Evolutionary conservation across 768 basidiomycete genomes (phyloP).

Genomic region (Pulveroboletus ravenelii): DNA sequence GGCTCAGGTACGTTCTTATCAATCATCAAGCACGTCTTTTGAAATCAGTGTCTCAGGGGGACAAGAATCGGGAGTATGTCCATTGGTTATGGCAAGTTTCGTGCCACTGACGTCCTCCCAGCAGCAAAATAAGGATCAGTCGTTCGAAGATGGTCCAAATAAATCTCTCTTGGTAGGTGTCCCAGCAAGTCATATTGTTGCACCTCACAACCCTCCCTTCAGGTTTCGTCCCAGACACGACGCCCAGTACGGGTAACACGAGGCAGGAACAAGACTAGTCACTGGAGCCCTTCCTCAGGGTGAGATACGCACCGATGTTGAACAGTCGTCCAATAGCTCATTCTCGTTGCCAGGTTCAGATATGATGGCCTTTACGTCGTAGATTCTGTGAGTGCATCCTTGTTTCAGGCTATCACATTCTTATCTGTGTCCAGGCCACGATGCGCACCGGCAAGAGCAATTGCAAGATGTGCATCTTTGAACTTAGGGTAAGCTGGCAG

Average conservation of each 20-base stretch:
- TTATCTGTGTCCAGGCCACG: slow-evolving; percentile 15
- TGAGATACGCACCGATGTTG: slow-evolving; percentile 3
- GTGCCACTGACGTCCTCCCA: slow-evolving; percentile 4
- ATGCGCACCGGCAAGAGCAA: slow-evolving; percentile 17
- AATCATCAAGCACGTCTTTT: not conserved
- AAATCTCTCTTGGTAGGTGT: slow-evolving; percentile 17
- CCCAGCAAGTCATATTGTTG: not conserved
- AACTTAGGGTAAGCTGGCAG: slow-evolving; percentile 18
- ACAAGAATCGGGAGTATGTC: slow-evolving; percentile 20
- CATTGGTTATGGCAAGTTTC: not conserved
- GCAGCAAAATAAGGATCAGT: slow-evolving; percentile 23
- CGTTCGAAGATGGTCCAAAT: slow-evolving; percentile 20
- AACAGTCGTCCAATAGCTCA: not conserved
- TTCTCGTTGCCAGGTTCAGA: slow-evolving; percentile 19
- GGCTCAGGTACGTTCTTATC: slow-evolving; percentile 25
- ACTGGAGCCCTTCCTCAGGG: slow-evolving; percentile 23
- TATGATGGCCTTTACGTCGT: slow-evolving; percentile 33
- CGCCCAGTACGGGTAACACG: slow-evolving; percentile 37
- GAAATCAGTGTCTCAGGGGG: slow-evolving; percentile 14
- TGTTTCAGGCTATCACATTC: not conserved
- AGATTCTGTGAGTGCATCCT: slow-evolving; percentile 13
- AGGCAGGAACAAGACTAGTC: slow-evolving; percentile 19
- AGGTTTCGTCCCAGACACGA: slow-evolving; percentile 29
- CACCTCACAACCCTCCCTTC: not conserved
- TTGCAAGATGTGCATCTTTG: slow-evolving; percentile 28